These are phyloP conservation scores for Colletotrichum shisoi DNA, from an alignment of 2,329 filamentous ascomycete genomes.

Conservation along the genomic window DNA sequence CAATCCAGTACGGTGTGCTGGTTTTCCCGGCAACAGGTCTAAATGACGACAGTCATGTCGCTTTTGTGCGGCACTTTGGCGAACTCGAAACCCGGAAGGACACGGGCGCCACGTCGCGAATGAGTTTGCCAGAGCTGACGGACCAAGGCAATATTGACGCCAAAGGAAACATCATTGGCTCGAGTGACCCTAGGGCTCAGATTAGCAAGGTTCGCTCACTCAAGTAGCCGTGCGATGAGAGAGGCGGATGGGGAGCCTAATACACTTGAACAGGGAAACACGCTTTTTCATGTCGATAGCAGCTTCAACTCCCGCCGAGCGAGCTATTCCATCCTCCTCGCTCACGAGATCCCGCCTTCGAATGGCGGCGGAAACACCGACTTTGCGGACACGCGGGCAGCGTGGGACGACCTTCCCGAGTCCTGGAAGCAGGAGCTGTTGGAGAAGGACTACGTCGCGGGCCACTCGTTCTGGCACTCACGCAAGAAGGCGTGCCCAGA, in stretches of 20 bases:
- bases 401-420: slow-evolving; percentile 56
- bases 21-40: slow-evolving; percentile 61
- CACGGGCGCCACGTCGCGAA: slow-evolving; percentile 20
- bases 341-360: slow-evolving; percentile 58
- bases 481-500: slow-evolving; percentile 60
- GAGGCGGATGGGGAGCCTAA: not conserved
- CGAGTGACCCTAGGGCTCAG: slow-evolving; percentile 51
- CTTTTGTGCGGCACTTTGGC: slow-evolving; percentile 60
- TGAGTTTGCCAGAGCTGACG: slow-evolving; percentile 56
- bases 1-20: slow-evolving; percentile 58
- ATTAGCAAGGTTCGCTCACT: slow-evolving; percentile 49
- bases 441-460: slow-evolving; percentile 55
- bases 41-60: slow-evolving; percentile 60
- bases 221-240: no score
- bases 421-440: slow-evolving; percentile 49
- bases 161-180: slow-evolving; percentile 45
- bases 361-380: slow-evolving; percentile 60
- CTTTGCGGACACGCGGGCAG: slow-evolving; percentile 62
- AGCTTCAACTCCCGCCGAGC: slow-evolving; percentile 64
- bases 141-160: slow-evolving; percentile 64
- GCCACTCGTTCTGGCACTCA: slow-evolving; percentile 62
- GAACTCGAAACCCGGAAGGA: slow-evolving; percentile 50
- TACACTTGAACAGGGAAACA: slow-evolving; percentile 51
- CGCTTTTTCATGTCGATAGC: slow-evolving; percentile 63
- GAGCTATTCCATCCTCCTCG: slow-evolving; percentile 60